These are phyloP conservation scores for Scutellaria galericulata DNA, from an alignment of 257 asterid genomes.

Conservation along the genomic window DNA sequence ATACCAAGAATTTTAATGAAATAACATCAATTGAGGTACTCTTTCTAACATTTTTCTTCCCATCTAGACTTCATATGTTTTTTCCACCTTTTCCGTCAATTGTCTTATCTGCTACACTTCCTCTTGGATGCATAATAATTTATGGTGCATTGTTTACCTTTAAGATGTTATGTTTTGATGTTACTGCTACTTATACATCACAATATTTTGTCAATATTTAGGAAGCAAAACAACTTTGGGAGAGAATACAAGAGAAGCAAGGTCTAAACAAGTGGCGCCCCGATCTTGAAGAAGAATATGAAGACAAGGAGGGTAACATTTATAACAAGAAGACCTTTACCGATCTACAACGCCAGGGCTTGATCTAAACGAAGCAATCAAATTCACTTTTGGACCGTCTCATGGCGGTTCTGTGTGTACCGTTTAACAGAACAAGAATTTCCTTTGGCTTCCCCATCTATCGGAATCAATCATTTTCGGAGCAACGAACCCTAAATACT, in stretches of 20 bases:
- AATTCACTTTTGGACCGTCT: neutral
- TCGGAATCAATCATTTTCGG: conserved; percentile 1
- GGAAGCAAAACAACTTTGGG: conserved; percentile 99
- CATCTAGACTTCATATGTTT: neutral
- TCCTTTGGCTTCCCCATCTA: neutral
- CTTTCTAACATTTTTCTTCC: conserved; percentile 3
- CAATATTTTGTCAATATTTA: conserved; percentile 33
- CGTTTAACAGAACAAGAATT: neutral
- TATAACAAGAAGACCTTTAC: conserved; percentile 95
- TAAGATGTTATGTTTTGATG: neutral
- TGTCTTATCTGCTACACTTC: neutral
- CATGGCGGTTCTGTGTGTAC: conserved; percentile 7
- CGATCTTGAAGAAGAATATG: conserved; percentile 97
- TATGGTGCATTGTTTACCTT: conserved; percentile 8
- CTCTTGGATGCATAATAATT: neutral
- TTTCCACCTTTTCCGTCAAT: neutral
- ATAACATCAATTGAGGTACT: conserved; percentile 85
- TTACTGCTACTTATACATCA: neutral
- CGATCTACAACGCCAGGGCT: conserved; percentile 97
- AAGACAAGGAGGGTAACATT: conserved; percentile 96
- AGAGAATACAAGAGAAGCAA: conserved; percentile 82
- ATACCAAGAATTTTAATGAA: conserved; percentile 94
- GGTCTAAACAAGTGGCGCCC: conserved; percentile 97
- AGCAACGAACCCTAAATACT: conserved; percentile 14
- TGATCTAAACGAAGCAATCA: conserved; percentile 51